Evolutionary conservation across 768 basidiomycete genomes (phyloP), one percentile per base, ranked within the genome.

Genomic region (Boletus rubropictus): DNA sequence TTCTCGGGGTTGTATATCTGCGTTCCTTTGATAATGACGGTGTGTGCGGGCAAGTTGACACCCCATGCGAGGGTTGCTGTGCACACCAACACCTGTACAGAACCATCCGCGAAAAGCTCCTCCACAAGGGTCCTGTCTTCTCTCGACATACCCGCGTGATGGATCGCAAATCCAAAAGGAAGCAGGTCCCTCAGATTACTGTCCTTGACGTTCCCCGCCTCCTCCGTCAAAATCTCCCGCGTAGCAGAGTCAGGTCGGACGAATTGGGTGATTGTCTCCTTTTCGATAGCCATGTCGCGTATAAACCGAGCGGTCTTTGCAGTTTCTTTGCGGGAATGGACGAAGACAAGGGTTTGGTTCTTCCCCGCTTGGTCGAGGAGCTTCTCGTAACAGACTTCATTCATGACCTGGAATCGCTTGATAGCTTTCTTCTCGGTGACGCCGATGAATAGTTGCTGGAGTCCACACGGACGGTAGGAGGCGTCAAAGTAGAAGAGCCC

Each of bases 1-100:
- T 98, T 96, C 69, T 96, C 94, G 0, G 96, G 96, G 66, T 96
- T 97, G 70, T 98, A 99, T 51, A 98, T 94, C 69, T 98, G 94
- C 0, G 96, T 98, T n/a, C 96, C 96, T 65, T 98, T 99, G 76
- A 99, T 97, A 71, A 98, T 92, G 69, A 97, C 95, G 7, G 91
- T 87, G 54, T 98, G 96, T 1, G 94, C 95, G 3, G 96, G 96
- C 0, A 98, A 72, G 63, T 99, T 99, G 69, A 99, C 95, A 72
- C 95, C 96, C 96, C 96, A 99, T 1, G 96, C 96, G 31, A 99
- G 83, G 2, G 95, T 98, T 5, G 96, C 96, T 0, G 96, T 99
- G 64, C 91, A 96, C 36, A 96, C 91, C 21, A 99, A 75, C 0
- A 98, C 94, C 62, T 95, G 93, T 25, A 99, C 76, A 20, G 89